Conservation (phyloP, 768 basidiomycete genomes). For the Gelatoporia subvermispora region DNA sequence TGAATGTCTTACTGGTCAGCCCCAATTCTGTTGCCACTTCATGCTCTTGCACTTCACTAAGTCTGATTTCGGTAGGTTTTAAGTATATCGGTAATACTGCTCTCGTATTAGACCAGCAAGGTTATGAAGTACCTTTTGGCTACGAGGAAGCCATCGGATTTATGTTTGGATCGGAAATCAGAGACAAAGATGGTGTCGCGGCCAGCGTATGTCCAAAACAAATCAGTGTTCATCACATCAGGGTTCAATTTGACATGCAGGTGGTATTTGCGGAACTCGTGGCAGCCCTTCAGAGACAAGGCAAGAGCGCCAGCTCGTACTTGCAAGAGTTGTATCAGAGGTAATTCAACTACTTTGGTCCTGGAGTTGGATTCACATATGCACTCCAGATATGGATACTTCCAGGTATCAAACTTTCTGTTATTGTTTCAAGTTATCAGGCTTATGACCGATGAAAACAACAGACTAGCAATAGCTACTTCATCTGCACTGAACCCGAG, state of each 20-base stretch:
- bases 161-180: conserved; percentile 75
- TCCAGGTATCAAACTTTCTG: conserved; percentile 44
- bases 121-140: conserved; percentile 67
- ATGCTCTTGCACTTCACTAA: not conserved
- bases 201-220: conserved; percentile 52
- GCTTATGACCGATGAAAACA: not conserved
- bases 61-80: conserved; percentile 62
- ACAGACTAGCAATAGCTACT: conserved; percentile 81
- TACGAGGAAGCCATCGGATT: conserved; percentile 94
- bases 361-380: conserved; percentile 3
- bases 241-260: conserved; percentile 28
- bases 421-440: not conserved
- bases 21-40: not conserved
- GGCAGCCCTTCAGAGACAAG: conserved; percentile 41
- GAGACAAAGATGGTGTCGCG: conserved; percentile 86
- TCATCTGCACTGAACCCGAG: conserved; percentile 63
- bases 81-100: conserved; percentile 89
- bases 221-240: not conserved
- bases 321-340: conserved; percentile 59
- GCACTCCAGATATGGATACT: conserved; percentile 63
- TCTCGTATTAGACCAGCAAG: conserved; percentile 54
- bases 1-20: conserved; percentile 77
- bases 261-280: conserved; percentile 68
- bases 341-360: conserved; percentile 28
- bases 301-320: conserved; percentile 50